Conservation (phyloP, 192 early-diverging fungal species). For the Geosiphon pyriformis region DNA sequence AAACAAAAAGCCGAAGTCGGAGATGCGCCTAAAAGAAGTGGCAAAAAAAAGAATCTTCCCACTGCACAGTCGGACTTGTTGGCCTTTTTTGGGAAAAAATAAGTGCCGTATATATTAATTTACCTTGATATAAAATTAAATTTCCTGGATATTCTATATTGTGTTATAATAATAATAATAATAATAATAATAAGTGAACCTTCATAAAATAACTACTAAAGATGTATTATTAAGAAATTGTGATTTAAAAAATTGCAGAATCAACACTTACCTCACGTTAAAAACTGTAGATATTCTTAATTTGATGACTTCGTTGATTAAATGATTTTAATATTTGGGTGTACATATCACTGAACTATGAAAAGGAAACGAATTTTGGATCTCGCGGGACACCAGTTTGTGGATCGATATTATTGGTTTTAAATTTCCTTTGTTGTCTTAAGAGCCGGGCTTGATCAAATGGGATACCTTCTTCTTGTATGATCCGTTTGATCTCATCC, state of each 20-base stretch:
- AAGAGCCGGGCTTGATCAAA: conserved; percentile 58
- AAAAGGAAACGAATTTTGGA: conserved; percentile 53
- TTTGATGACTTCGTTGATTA: no score
- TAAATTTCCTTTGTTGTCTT: conserved; percentile 48
- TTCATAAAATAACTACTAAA: conserved; percentile 4
- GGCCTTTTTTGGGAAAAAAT: conserved; percentile 3
- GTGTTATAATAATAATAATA: no score
- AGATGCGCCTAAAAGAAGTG: not conserved
- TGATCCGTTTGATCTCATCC: conserved; percentile 49
- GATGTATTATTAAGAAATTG: no score
- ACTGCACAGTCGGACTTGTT: not conserved
- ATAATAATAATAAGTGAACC: not conserved
- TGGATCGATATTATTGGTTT: conserved; percentile 56
- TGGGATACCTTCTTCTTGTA: conserved; percentile 43
- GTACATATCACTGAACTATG: no score
- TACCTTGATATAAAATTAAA: not conserved
- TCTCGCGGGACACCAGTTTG: conserved; percentile 50
- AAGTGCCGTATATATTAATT: not conserved
- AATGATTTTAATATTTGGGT: no score
- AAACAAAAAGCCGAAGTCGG: not conserved
- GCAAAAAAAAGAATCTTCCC: not conserved
- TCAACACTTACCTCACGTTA: no score
- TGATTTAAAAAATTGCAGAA: no score
- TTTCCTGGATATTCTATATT: no score
- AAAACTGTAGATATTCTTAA: no score